A percentile compares a stretch with the other conserved stretches of the same genome.
These are phyloP conservation scores for Melanomma pulvis-pyrius DNA, from an alignment of 495 filamentous ascomycete species.

Conservation along the genomic window DNA sequence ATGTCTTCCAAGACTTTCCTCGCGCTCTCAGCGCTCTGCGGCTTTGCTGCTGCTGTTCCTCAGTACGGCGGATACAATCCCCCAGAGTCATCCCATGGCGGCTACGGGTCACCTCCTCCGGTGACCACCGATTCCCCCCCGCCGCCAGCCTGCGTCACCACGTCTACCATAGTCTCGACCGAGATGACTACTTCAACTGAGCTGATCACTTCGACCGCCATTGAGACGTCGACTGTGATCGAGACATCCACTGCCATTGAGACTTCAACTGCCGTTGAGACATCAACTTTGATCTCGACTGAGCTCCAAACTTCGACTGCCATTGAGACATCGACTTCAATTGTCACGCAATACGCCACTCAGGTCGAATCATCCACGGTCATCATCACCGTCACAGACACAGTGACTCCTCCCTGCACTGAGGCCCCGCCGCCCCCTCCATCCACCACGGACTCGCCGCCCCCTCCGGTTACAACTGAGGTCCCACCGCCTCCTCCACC, in stretches of 20 bases:
- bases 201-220: background rate
- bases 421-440: background rate
- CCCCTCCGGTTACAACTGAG: background rate
- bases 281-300: background rate
- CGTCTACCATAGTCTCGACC: background rate
- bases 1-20: constrained; percentile 17
- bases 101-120: background rate
- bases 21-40: constrained; percentile 13
- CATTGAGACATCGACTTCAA: background rate
- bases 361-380: background rate
- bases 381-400: background rate
- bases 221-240: background rate
- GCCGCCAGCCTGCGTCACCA: background rate
- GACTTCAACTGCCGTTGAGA: background rate
- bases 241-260: background rate
- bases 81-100: background rate
- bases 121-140: background rate
- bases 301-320: background rate
- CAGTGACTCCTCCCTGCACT: background rate
- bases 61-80: background rate
- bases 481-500: background rate
- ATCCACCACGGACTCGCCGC: background rate
- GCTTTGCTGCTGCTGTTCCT: constrained; percentile 16
- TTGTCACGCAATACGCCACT: background rate
- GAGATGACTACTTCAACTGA: constrained; percentile 2